These are phyloP conservation scores for Cyclocybe aegerita DNA, from an alignment of 768 basidiomycete species.

Conservation along the genomic window DNA sequence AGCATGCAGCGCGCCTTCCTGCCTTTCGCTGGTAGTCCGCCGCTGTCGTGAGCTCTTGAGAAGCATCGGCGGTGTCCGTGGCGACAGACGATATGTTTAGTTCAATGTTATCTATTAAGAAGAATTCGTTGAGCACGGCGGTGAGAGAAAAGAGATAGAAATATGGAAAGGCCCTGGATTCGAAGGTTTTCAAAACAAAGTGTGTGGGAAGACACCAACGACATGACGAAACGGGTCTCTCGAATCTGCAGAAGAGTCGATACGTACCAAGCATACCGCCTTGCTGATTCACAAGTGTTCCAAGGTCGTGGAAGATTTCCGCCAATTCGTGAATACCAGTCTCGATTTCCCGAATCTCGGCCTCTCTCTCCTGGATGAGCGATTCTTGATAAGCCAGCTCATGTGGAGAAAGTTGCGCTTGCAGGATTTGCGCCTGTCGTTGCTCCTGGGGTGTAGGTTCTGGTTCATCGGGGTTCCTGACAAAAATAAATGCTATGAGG, in stretches of 20 bases:
- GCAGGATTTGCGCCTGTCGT: conserved; percentile 68
- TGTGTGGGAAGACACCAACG: too few species aligned
- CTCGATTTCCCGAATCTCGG: conserved; percentile 95
- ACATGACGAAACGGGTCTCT: too few species aligned
- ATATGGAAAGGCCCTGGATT: not conserved
- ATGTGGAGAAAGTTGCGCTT: conserved; percentile 78
- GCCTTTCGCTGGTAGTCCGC: conserved; percentile 94
- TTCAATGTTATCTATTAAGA: conserved; percentile 83
- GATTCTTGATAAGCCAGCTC: conserved; percentile 97
- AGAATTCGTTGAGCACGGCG: not conserved
- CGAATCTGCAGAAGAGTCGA: not conserved
- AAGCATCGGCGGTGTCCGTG: conserved; percentile 77
- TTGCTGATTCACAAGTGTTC: conserved; percentile 92
- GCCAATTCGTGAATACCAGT: conserved; percentile 93
- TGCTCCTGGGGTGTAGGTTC: conserved; percentile 49
- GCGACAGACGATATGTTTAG: conserved; percentile 88
- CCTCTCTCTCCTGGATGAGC: conserved; percentile 90
- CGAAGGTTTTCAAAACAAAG: too few species aligned
- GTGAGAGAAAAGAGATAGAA: not conserved
- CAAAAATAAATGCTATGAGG: conserved; percentile 1
- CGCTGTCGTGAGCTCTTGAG: conserved; percentile 85
- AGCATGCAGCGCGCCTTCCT: conserved; percentile 84
- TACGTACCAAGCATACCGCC: conserved; percentile 88
- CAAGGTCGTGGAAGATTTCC: conserved; percentile 95
- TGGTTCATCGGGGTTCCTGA: conserved; percentile 31